A percentile compares a stretch with the other conserved stretches of the same genome.
phyloP scores from a whole-genome alignment of 148 eudicot species.

The Fallopia convolvulus region DNA sequence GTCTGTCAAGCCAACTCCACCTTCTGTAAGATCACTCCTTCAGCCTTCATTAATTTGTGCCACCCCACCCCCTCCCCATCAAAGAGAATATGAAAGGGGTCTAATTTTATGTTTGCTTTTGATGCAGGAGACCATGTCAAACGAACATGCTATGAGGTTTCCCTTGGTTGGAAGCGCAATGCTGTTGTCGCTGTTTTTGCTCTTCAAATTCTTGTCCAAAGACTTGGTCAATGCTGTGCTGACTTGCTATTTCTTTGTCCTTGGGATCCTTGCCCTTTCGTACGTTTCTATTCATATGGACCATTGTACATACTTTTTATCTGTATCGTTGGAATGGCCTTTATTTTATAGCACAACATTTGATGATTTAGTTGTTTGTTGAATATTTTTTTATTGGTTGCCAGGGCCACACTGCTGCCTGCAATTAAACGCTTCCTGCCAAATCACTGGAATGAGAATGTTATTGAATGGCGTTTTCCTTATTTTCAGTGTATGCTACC shows the following conservation, averaged over 20 bases:
- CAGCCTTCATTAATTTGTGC: not conserved
- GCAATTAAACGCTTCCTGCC: slow-evolving; percentile 76
- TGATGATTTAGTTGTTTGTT: not conserved
- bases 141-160: slow-evolving; percentile 94
- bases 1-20: slow-evolving; percentile 94
- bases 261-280: slow-evolving; percentile 91
- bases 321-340: not conserved
- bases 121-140: slow-evolving; percentile 96
- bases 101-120: not conserved
- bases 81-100: not conserved
- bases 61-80: not conserved
- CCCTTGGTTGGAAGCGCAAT: slow-evolving; percentile 97
- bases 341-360: not conserved
- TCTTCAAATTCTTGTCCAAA: slow-evolving; percentile 88
- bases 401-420: slow-evolving; percentile 87
- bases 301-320: slow-evolving; percentile 11
- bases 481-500: slow-evolving; percentile 53
- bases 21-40: slow-evolving; percentile 55
- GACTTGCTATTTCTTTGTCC: slow-evolving; percentile 86
- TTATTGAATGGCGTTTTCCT: slow-evolving; percentile 76
- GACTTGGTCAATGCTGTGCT: slow-evolving; percentile 93
- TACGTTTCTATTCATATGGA: slow-evolving; percentile 36
- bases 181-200: slow-evolving; percentile 85
- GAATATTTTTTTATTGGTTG: slow-evolving; percentile 12
- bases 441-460: slow-evolving; percentile 68